A percentile compares a stretch with the other conserved stretches of the same genome.
Evolutionary conservation across 768 basidiomycete genomes (phyloP).

Genomic region (Rhizopogon rudus): DNA sequence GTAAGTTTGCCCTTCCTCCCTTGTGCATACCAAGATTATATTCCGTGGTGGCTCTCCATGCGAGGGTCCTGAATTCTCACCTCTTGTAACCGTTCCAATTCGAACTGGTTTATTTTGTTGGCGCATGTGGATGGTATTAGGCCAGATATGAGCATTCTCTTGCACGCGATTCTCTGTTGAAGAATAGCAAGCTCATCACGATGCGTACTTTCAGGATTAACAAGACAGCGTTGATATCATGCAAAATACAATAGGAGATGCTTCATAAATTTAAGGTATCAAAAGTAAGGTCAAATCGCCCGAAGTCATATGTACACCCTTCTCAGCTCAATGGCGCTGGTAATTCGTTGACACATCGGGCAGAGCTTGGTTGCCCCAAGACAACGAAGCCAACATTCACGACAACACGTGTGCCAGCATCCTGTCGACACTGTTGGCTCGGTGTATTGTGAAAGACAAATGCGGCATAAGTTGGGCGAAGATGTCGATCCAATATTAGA

Average conservation of each 20-base stretch:
- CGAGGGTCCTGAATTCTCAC: conserved; percentile 20
- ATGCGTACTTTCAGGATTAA: background rate
- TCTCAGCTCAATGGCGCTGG: conserved; percentile 67
- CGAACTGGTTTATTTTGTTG: conserved; percentile 44
- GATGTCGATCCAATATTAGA: background rate
- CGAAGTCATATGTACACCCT: conserved; percentile 61
- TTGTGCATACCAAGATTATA: conserved; percentile 46
- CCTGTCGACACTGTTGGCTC: conserved; percentile 81
- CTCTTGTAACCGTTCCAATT: conserved; percentile 43
- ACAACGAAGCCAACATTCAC: conserved; percentile 82
- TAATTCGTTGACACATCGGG: conserved; percentile 86
- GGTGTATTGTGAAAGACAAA: conserved; percentile 72
- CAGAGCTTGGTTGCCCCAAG: conserved; percentile 78
- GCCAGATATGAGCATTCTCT: conserved; percentile 77
- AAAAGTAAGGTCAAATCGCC: background rate
- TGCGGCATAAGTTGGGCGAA: conserved; percentile 61
- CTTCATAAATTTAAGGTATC: background rate
- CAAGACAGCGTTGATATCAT: background rate
- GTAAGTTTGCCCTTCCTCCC: conserved; percentile 24
- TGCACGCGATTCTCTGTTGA: background rate
- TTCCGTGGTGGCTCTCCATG: conserved; percentile 52
- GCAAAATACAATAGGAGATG: background rate
- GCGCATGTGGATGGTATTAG: conserved; percentile 64
- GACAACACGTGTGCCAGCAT: conserved; percentile 86
- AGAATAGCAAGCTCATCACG: background rate